Evolutionary conservation across 2,329 filamentous ascomycete species (phyloP).

Genomic region (Hypoxylon sp.): DNA sequence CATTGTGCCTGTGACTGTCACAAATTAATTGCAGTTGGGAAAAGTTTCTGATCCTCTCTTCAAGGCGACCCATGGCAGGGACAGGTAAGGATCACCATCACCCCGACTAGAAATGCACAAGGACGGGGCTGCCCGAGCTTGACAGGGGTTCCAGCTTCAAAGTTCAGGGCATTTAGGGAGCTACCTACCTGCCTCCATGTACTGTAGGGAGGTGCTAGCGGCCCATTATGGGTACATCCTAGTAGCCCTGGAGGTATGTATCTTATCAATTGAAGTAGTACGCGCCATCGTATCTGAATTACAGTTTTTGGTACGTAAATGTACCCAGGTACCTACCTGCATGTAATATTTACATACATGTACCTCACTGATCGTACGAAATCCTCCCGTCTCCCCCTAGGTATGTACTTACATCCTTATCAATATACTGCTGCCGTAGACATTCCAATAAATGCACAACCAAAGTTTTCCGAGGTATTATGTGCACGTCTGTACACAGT

Average conservation of each 20-base stretch:
- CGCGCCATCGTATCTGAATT: too few species aligned
- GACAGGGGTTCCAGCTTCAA: conserved; percentile 22
- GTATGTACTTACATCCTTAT: too few species aligned
- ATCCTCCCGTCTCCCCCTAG: too few species aligned
- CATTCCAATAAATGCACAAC: too few species aligned
- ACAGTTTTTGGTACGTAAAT: too few species aligned
- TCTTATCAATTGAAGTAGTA: too few species aligned
- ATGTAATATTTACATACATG: too few species aligned
- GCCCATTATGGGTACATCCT: conserved; percentile 18
- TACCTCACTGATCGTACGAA: too few species aligned
- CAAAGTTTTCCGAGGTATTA: not conserved
- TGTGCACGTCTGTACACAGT: not conserved
- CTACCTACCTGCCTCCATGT: too few species aligned
- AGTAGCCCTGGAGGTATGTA: too few species aligned
- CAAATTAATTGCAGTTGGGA: conserved; percentile 32
- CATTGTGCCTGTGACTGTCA: conserved; percentile 20
- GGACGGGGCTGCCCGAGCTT: conserved; percentile 34
- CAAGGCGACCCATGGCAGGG: conserved; percentile 23
- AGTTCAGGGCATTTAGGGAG: conserved; percentile 15
- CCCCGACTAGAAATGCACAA: conserved; percentile 19
- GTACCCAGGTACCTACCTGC: too few species aligned
- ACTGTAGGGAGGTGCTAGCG: conserved; percentile 7
- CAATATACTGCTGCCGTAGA: too few species aligned
- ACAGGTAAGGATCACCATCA: conserved; percentile 35
- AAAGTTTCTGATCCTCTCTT: conserved; percentile 32